Evolutionary conservation across 768 basidiomycete species (phyloP).

Genomic region (Lactarius pseudohatsudake): DNA sequence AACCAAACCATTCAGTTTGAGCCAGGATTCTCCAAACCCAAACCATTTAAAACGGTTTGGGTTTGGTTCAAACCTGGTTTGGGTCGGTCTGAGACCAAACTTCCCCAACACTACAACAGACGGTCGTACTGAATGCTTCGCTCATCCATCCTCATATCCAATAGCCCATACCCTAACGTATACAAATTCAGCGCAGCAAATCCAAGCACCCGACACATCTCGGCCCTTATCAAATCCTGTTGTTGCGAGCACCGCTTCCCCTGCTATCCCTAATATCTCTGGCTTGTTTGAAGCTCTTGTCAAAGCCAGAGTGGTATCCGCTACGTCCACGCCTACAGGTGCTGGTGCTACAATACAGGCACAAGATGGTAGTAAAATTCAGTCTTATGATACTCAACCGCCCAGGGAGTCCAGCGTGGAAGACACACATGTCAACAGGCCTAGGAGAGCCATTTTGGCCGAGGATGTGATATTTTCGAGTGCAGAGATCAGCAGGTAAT

Average conservation of each 20-base stretch:
- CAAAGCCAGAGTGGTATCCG: slow-evolving; percentile 75
- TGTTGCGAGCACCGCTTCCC: slow-evolving; percentile 27
- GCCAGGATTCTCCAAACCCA: too few species aligned
- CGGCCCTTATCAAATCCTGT: slow-evolving; percentile 31
- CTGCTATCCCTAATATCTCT: slow-evolving; percentile 42
- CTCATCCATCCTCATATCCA: slow-evolving; percentile 21
- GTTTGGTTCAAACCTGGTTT: too few species aligned
- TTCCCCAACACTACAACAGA: too few species aligned
- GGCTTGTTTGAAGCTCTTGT: slow-evolving; percentile 66
- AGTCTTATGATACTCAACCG: slow-evolving; percentile 38
- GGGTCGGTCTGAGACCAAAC: too few species aligned
- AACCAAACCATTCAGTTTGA: too few species aligned
- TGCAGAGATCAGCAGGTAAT: slow-evolving; percentile 67
- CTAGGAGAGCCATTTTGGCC: slow-evolving; percentile 51
- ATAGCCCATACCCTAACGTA: slow-evolving; percentile 17
- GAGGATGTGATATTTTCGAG: slow-evolving; percentile 62
- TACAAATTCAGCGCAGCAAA: slow-evolving; percentile 19
- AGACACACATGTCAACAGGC: slow-evolving; percentile 51
- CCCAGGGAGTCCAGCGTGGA: slow-evolving; percentile 46
- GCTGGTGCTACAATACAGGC: slow-evolving; percentile 41
- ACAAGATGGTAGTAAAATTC: slow-evolving; percentile 18
- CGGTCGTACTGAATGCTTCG: slow-evolving; percentile 33
- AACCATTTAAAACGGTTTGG: too few species aligned
- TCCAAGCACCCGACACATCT: slow-evolving; percentile 12
- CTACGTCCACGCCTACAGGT: slow-evolving; percentile 51